Base-by-base conservation (phyloP, 2,329 filamentous ascomycete species). In the Didymellaceae sp. region DNA sequence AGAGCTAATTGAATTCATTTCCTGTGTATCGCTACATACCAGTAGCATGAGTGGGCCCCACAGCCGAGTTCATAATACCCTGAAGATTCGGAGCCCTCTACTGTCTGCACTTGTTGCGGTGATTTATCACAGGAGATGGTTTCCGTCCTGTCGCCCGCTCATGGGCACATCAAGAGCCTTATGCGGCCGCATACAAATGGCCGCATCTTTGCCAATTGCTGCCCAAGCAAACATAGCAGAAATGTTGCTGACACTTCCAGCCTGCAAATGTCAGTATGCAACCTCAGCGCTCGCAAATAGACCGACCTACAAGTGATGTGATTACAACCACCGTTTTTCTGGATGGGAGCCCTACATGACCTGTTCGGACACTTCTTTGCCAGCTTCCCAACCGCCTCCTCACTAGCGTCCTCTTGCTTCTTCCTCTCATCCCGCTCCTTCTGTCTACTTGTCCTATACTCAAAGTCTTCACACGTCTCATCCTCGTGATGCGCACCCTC, bases 311-410 rank as follows among this genome's bases (percentile, higher is more conserved):
- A 74, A n/a, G 55, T 73, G 63, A 74, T 72, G 43, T 78, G 76
- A 54, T 77, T 75, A 44, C 76, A 78, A 0, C 75, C 75, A 2
- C 67, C 58, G 22, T 66, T 70, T 61, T 77, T 76, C 58, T 77
- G 62, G 25, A 78, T 77, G 18, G 67, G 61, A 61, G 65, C 73
- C 1, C 59, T 66, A 55, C 75, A 77, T 0, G 26, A 37, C 11
- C 28, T 33, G 0, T 62, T 60, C 1, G 75, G 75, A 58, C 76
- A 78, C 34, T 66, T 68, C 59, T 77, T 77, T 10, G 66, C 66
- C 8, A 72, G 45, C 24, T 60, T 49, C 9, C 63, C 57, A 11
- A 77, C 63, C 13, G 65, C 64, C 18, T 58, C 40, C 11, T 61
- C 41, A 39, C 59, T 68, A 1, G 63, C 67, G 16, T 64, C 59